Evolutionary conservation across 2,329 filamentous ascomycete genomes (phyloP).

Genomic region (Colletotrichum tofieldiae): DNA sequence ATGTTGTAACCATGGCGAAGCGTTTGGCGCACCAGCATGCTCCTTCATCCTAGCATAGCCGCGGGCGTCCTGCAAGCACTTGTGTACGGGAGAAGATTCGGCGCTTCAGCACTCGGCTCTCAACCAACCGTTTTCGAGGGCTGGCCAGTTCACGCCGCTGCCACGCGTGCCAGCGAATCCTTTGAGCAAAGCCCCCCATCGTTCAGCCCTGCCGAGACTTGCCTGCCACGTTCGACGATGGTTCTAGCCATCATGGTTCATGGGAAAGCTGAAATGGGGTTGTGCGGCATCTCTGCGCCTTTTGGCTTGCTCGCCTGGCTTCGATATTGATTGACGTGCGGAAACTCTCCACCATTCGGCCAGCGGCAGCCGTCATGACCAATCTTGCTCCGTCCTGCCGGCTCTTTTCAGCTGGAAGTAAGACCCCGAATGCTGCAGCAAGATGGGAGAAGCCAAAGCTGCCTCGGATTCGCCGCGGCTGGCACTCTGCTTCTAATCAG

Average conservation of each 20-base stretch:
- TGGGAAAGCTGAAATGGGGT: neutral
- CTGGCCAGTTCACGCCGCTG: too few species aligned
- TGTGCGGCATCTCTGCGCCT: too few species aligned
- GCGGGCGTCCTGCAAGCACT: slow-evolving; percentile 7
- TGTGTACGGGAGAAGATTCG: neutral
- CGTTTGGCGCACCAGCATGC: neutral
- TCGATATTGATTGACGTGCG: too few species aligned
- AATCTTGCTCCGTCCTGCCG: neutral
- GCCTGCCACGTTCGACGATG: too few species aligned
- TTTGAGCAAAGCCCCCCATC: too few species aligned
- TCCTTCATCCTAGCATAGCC: neutral
- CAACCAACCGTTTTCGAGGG: neutral
- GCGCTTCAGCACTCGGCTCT: neutral
- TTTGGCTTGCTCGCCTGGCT: too few species aligned
- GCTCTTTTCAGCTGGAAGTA: slow-evolving; percentile 8
- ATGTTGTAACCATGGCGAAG: neutral
- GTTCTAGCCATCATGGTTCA: neutral
- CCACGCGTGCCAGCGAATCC: too few species aligned
- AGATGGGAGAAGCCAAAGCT: neutral
- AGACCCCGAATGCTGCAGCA: neutral
- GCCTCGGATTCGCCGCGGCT: too few species aligned
- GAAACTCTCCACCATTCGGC: too few species aligned
- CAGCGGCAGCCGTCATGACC: too few species aligned
- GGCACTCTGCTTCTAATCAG: too few species aligned
- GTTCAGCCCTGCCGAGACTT: too few species aligned